A percentile compares a stretch with the other conserved stretches of the same genome.
Evolutionary conservation across 495 filamentous ascomycete species (phyloP).

Genomic region (Polyplosphaeria fusca): DNA sequence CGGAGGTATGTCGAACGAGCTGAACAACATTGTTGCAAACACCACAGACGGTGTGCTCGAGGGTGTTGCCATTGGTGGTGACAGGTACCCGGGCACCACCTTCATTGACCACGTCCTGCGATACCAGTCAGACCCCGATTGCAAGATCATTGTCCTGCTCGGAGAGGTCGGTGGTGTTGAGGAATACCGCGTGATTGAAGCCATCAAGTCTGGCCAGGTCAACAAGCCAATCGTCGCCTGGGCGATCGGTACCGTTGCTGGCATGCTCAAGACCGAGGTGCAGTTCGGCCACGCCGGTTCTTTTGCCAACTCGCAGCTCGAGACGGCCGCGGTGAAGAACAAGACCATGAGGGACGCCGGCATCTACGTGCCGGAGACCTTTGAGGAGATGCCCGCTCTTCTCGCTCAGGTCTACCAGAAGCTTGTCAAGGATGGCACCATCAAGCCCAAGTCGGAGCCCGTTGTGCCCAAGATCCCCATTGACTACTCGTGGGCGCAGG

Average conservation of each 20-base stretch:
- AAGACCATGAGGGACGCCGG: constrained; percentile 91
- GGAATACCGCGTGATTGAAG: constrained; percentile 99
- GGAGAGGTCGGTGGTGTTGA: constrained; percentile 99
- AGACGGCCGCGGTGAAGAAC: constrained; percentile 96
- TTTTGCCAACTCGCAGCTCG: constrained; percentile 97
- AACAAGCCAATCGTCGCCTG: constrained; percentile 98
- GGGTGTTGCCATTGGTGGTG: constrained; percentile 98
- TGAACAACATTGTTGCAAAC: constrained; percentile 98
- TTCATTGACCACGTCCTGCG: constrained; percentile 98
- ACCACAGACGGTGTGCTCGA: constrained; percentile 97
- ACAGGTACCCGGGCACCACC: constrained; percentile 96
- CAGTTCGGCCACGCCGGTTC: constrained; percentile 99
- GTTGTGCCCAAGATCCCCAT: constrained; percentile 98
- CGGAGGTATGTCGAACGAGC: constrained; percentile 99
- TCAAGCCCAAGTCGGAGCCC: constrained; percentile 83
- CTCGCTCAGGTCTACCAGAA: constrained; percentile 79
- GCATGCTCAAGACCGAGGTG: constrained; percentile 99
- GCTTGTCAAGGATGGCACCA: constrained; percentile 75
- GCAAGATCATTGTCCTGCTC: constrained; percentile 93
- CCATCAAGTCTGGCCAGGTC: constrained; percentile 87
- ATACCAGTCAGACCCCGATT: constrained; percentile 91
- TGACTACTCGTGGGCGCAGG: constrained; percentile 99
- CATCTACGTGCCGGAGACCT: constrained; percentile 90
- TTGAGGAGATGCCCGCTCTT: constrained; percentile 83
- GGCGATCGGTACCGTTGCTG: constrained; percentile 98